Evolutionary conservation across 73 alveolate genomes (phyloP).

Genomic region (Stentor coeruleus): DNA sequence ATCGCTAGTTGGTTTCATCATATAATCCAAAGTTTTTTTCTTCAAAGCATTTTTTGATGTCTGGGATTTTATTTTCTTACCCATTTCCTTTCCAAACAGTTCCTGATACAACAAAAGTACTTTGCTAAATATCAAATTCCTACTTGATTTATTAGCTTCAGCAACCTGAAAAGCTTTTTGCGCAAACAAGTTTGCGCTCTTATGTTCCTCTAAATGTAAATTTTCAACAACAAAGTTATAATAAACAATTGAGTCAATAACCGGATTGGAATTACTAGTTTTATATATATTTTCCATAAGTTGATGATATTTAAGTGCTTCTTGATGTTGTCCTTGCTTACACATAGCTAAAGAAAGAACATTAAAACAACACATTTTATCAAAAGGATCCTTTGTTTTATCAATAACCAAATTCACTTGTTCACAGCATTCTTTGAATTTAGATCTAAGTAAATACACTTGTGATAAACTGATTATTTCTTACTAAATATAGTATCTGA

Average conservation of each 20-base stretch:
- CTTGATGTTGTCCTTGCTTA: neutral
- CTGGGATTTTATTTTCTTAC: too few species aligned
- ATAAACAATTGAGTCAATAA: neutral
- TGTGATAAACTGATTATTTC: too few species aligned
- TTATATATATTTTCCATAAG: neutral
- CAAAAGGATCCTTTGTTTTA: neutral
- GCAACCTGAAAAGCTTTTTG: neutral
- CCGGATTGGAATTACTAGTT: neutral
- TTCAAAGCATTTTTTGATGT: neutral
- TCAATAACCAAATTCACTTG: neutral
- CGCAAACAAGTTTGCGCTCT: neutral
- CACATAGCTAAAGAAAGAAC: neutral
- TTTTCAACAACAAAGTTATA: neutral
- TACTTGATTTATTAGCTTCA: neutral
- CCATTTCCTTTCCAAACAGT: neutral
- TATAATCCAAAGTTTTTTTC: neutral
- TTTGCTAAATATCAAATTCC: neutral
- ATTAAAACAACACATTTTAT: neutral
- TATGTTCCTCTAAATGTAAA: neutral
- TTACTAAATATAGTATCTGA: neutral
- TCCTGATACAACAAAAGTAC: neutral
- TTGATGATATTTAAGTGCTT: neutral
- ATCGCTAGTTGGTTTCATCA: neutral
- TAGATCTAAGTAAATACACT: too few species aligned
- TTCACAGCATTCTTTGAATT: neutral